Conservation (phyloP, 495 filamentous ascomycete genomes). For the Trypethelium eluteriae region DNA sequence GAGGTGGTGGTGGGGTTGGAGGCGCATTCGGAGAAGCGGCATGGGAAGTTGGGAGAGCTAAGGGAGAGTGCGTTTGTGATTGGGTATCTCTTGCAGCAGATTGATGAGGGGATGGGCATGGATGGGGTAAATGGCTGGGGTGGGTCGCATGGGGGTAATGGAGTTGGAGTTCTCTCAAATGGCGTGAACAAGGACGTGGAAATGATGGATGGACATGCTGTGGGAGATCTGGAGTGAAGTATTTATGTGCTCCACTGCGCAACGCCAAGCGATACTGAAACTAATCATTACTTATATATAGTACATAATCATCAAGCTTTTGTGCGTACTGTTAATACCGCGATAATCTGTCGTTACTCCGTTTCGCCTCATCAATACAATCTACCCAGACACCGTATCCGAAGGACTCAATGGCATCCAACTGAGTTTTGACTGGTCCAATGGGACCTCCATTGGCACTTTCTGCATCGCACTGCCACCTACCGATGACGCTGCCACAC, state of each 20-base stretch:
- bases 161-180: not conserved
- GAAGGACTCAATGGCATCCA: not conserved
- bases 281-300: too few relatives aligned
- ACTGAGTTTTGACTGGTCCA: not conserved
- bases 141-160: not conserved
- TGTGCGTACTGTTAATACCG: not conserved
- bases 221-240: too few relatives aligned
- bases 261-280: too few relatives aligned
- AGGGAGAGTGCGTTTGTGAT: slow-evolving; percentile 92
- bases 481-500: not conserved
- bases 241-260: too few relatives aligned
- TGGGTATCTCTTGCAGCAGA: slow-evolving; percentile 84
- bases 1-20: slow-evolving; percentile 76
- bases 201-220: not conserved
- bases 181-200: not conserved
- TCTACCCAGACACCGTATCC: not conserved
- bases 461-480: slow-evolving; percentile 1
- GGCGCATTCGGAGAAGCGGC: slow-evolving; percentile 87
- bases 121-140: slow-evolving; percentile 25
- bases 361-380: not conserved
- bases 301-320: not conserved
- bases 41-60: slow-evolving; percentile 74
- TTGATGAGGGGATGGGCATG: slow-evolving; percentile 63
- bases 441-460: slow-evolving; percentile 5
- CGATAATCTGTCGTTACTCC: not conserved